Percentiles rank a stretch among this genome's conserved stretches.
These are phyloP conservation scores for Acanthamoeba sp. DNA, from an alignment of 208 protist genomes.

Conservation along the genomic window DNA sequence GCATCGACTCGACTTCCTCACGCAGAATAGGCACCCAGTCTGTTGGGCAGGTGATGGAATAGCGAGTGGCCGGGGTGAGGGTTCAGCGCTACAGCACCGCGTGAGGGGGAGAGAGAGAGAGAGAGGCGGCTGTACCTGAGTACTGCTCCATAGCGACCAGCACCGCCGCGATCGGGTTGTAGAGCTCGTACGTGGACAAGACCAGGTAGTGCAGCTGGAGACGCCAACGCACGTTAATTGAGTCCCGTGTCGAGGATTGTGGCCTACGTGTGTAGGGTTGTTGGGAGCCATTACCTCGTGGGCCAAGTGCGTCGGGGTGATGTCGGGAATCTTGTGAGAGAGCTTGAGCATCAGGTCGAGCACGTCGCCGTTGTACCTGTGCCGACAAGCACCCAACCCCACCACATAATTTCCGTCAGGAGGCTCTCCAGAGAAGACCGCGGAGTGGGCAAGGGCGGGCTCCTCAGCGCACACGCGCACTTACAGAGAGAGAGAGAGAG, in stretches of 20 bases:
- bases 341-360: conserved; percentile 40
- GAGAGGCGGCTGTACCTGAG: not conserved
- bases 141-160: conserved; percentile 5
- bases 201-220: not conserved
- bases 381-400: not conserved
- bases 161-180: conserved; percentile 19
- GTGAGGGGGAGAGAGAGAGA: no score
- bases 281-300: not conserved
- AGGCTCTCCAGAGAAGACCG: no score
- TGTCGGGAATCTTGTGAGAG: conserved; percentile 1
- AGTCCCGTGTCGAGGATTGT: no score
- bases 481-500: no score
- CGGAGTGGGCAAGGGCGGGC: no score
- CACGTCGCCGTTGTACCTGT: conserved; percentile 30
- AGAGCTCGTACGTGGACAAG: conserved; percentile 22
- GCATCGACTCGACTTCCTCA: not conserved
- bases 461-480: no score
- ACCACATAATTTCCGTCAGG: not conserved
- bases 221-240: no score
- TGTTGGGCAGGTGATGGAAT: not conserved
- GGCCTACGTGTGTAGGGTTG: no score
- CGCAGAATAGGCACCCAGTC: conserved; percentile 8
- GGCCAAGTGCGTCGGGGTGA: not conserved
- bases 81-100: no score
- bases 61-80: no score